Conservation (phyloP, 352 stramenopile species). For the Nothophytophthora sp. region DNA sequence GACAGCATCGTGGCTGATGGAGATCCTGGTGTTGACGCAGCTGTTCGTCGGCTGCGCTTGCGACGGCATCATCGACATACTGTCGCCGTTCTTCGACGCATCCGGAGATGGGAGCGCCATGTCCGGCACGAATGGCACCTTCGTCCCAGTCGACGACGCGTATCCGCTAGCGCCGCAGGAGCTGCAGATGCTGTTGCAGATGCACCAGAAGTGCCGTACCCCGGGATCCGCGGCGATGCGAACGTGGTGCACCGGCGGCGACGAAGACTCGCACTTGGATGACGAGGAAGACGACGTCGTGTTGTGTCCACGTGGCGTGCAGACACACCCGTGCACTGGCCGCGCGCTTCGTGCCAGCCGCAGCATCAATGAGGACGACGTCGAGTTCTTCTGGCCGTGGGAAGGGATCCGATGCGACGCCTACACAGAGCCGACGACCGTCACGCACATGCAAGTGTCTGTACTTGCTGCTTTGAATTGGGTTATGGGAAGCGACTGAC, state of each 20-base stretch:
- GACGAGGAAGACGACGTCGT: background rate
- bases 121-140: no score
- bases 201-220: slow-evolving; percentile 52
- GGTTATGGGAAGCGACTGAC: background rate
- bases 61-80: slow-evolving; percentile 36
- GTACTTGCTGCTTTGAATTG: background rate
- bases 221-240: slow-evolving; percentile 41
- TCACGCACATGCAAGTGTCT: slow-evolving; percentile 69
- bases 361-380: slow-evolving; percentile 1
- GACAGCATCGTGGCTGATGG: background rate
- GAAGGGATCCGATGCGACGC: slow-evolving; percentile 66
- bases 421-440: slow-evolving; percentile 64
- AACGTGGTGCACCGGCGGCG: slow-evolving; percentile 62
- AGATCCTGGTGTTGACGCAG: slow-evolving; percentile 9
- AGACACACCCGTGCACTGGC: slow-evolving; percentile 68
- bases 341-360: slow-evolving; percentile 40
- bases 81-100: slow-evolving; percentile 39
- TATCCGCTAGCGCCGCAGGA: slow-evolving; percentile 52
- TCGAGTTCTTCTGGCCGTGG: slow-evolving; percentile 68
- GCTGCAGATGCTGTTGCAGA: slow-evolving; percentile 41
- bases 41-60: slow-evolving; percentile 2
- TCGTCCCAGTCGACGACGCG: slow-evolving; percentile 41
- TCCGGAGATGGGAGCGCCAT: slow-evolving; percentile 3
- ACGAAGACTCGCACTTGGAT: slow-evolving; percentile 10
- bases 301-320: slow-evolving; percentile 46